phyloP scores from a whole-genome alignment of 1,139 yeast species.

The Saccharomyces hybrid region DNA sequence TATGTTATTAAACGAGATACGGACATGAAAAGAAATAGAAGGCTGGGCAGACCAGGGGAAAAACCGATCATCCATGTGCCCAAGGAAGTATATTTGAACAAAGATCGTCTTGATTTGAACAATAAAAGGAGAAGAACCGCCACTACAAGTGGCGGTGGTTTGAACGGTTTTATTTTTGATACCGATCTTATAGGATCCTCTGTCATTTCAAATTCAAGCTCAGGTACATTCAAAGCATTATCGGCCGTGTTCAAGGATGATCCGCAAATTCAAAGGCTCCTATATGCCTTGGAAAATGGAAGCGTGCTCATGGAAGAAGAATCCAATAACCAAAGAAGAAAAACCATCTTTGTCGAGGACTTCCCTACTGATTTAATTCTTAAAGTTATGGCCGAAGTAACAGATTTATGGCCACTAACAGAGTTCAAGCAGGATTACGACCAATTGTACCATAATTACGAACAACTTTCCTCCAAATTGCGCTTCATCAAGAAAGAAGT shows the following conservation, averaged over 20 bases:
- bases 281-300: slow-evolving; percentile 28
- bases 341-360: slow-evolving; percentile 30
- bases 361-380: slow-evolving; percentile 25
- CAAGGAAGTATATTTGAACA: slow-evolving; percentile 26
- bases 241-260: slow-evolving; percentile 21
- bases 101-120: slow-evolving; percentile 22
- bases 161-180: neutral
- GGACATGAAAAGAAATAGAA: slow-evolving; percentile 23
- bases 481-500: slow-evolving; percentile 16
- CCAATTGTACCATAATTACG: slow-evolving; percentile 13
- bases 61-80: slow-evolving; percentile 29
- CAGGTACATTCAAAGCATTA: slow-evolving; percentile 17
- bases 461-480: slow-evolving; percentile 16
- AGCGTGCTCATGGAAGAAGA: slow-evolving; percentile 24
- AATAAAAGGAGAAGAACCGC: slow-evolving; percentile 14
- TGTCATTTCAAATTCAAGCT: slow-evolving; percentile 7
- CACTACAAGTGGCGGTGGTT: neutral
- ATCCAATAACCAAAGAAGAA: slow-evolving; percentile 18
- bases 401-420: slow-evolving; percentile 27
- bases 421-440: slow-evolving; percentile 23
- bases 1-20: slow-evolving; percentile 22
- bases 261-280: slow-evolving; percentile 16
- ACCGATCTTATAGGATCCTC: neutral
- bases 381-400: slow-evolving; percentile 24
- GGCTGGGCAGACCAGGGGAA: slow-evolving; percentile 22